phyloP scores from a whole-genome alignment of 768 basidiomycete species.

The Pleurotus pulmonarius region DNA sequence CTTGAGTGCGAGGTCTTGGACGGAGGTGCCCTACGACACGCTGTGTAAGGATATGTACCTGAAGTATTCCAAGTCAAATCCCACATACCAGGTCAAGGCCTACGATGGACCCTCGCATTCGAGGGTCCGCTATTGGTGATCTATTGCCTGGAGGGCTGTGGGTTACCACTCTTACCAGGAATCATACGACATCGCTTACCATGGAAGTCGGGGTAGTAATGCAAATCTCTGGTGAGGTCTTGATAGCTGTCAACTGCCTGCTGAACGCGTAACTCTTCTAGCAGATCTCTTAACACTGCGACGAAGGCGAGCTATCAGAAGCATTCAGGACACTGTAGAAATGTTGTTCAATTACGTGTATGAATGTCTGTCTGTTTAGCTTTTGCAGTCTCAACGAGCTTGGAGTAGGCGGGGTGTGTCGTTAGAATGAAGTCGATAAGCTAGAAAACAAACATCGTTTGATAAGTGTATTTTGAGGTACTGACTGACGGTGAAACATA shows the following conservation, averaged over 20 bases:
- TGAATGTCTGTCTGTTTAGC: constrained; percentile 58
- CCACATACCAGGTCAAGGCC: constrained; percentile 72
- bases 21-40: constrained; percentile 51
- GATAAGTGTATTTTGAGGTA: not conserved
- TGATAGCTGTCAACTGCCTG: constrained; percentile 58
- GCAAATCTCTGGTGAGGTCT: constrained; percentile 85
- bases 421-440: constrained; percentile 93
- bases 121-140: constrained; percentile 93
- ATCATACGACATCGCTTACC: constrained; percentile 38
- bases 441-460: constrained; percentile 26
- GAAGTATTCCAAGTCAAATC: too few relatives aligned
- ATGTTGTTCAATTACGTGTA: constrained; percentile 32
- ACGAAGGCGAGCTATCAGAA: not conserved
- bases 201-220: constrained; percentile 95
- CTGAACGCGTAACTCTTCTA: constrained; percentile 64
- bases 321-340: not conserved
- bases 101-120: constrained; percentile 88
- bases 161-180: not conserved
- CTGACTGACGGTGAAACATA: constrained; percentile 20
- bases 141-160: constrained; percentile 67
- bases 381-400: constrained; percentile 62
- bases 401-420: constrained; percentile 81
- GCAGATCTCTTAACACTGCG: constrained; percentile 67
- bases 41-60: too few relatives aligned
- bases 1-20: constrained; percentile 82